These are phyloP conservation scores for Penicillium sp. DNA, from an alignment of 2,329 filamentous ascomycete genomes.

Conservation along the genomic window DNA sequence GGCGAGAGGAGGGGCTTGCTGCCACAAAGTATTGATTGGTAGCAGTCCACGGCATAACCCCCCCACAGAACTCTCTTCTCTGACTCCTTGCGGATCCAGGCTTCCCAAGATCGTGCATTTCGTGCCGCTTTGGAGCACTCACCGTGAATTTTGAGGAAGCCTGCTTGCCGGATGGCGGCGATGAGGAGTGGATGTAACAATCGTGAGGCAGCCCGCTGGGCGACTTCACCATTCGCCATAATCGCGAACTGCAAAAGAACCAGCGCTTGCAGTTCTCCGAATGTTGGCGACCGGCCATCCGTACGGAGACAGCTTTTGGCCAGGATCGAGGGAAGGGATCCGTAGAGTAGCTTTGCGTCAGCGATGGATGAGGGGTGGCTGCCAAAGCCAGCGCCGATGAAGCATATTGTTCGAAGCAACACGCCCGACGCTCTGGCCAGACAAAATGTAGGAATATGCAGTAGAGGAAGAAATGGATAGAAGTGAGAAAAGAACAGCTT, in stretches of 20 bases:
- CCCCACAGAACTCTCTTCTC: constrained; percentile 2
- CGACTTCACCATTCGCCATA: constrained; percentile 1
- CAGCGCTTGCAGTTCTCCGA: neutral
- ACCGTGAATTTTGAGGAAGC: neutral
- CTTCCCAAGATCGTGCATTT: neutral
- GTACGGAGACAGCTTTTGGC: constrained; percentile 1
- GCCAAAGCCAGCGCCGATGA: constrained; percentile 2
- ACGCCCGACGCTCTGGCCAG: neutral
- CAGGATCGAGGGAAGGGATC: neutral
- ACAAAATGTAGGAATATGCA: constrained; percentile 3
- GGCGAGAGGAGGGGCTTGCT: constrained; percentile 1
- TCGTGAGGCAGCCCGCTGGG: constrained; percentile 1
- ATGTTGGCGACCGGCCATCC: neutral
- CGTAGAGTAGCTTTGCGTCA: neutral
- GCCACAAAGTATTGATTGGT: neutral
- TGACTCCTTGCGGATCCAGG: neutral
- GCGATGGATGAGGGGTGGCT: neutral
- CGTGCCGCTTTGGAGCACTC: neutral
- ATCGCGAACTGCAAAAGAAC: constrained; percentile 1
- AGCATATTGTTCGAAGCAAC: neutral
- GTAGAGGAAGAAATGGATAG: neutral
- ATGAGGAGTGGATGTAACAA: constrained; percentile 2
- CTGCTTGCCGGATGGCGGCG: neutral
- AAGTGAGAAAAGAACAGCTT: constrained; percentile 1
- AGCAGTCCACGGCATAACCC: constrained; percentile 1